These are phyloP conservation scores for Starmerella gropengiesseri DNA, from an alignment of 805 yeast species.

Conservation along the genomic window DNA sequence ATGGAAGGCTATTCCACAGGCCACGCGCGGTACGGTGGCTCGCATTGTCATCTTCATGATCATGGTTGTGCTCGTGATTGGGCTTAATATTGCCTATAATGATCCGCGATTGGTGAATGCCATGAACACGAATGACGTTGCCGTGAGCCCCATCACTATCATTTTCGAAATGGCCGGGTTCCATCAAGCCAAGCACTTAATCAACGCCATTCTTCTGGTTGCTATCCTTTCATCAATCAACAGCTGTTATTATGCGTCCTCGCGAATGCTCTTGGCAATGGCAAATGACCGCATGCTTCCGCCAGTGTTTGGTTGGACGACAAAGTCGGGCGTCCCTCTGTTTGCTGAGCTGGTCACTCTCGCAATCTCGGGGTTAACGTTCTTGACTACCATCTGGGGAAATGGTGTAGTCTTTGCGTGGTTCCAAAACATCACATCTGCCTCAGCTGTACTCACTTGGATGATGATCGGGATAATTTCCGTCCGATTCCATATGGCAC, in stretches of 20 bases:
- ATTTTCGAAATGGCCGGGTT: conserved; percentile 43
- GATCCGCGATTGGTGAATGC: conserved; percentile 35
- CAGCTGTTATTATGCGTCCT: conserved; percentile 52
- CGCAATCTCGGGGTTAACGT: conserved; percentile 47
- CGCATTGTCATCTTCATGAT: conserved; percentile 42
- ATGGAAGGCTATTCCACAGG: conserved; percentile 43
- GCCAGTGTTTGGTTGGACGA: conserved; percentile 38
- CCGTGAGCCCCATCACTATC: conserved; percentile 39
- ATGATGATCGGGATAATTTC: conserved; percentile 45
- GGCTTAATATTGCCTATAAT: conserved; percentile 45
- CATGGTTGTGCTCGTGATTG: conserved; percentile 43
- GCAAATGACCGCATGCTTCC: conserved; percentile 51
- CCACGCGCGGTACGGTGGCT: conserved; percentile 43
- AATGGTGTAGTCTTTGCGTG: conserved; percentile 49
- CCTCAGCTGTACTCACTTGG: conserved; percentile 57
- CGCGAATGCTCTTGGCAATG: conserved; percentile 50
- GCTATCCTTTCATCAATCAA: conserved; percentile 56
- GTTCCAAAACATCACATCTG: conserved; percentile 52
- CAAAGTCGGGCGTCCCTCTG: conserved; percentile 48
- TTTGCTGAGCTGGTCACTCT: conserved; percentile 44
- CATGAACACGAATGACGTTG: conserved; percentile 39
- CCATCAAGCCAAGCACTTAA: conserved; percentile 37
- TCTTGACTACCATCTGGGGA: conserved; percentile 53
- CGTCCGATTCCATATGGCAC: conserved; percentile 48
- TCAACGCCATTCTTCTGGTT: conserved; percentile 49